Base-by-base conservation (phyloP, 225 moss, liverwort and hornwort species). In the Antitrichia curtipendula region DNA sequence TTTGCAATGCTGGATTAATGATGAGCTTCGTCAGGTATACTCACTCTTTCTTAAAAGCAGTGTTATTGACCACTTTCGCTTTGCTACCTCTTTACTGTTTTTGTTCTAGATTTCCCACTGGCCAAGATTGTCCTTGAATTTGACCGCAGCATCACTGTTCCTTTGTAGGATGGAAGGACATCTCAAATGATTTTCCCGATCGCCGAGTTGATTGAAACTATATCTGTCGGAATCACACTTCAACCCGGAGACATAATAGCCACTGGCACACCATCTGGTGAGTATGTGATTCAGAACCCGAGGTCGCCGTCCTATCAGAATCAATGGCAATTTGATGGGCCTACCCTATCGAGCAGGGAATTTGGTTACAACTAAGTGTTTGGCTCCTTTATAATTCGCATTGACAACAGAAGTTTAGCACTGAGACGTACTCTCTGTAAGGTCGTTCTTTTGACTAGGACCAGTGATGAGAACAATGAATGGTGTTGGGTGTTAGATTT, bases 241-340 rank as follows among this genome's bases (percentile, higher is more conserved):
- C 96, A 97, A 84, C 92, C 96, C 88, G 97, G 97, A 87, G 97
- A 97, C 65, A 96, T 97, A 83, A 66, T 97, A 79, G 97, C 97
- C 65, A 97, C 97, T 57, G 97, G 97, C 91, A 97, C 97, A 81
- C 97, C 96, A 27, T 89, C 97, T 82, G 96, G 97, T 96, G 85
- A 92, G 94, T 90, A 25, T 61, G 52, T 50, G 40, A 59, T 84
- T 84, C 65, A 54, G 38, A 34, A 18, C 27, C 58, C 83, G 45
- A 61, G 49, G 76, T 70, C 87, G 75, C 70, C 68, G 43, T 84
- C 58, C 40, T 50, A 64, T 63, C 47, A 74, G 75, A 43, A 63
- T 36, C 23, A 81, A 32, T 66, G 78, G 7, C 56, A 43, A 57
- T 78, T 36, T 45, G 57, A 78, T 38, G 49, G 28, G n/a, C 29